Evolutionary conservation across 2,329 filamentous ascomycete species (phyloP), one percentile per base, ranked within the genome.

Genomic region (Hypoxylon sp.): DNA sequence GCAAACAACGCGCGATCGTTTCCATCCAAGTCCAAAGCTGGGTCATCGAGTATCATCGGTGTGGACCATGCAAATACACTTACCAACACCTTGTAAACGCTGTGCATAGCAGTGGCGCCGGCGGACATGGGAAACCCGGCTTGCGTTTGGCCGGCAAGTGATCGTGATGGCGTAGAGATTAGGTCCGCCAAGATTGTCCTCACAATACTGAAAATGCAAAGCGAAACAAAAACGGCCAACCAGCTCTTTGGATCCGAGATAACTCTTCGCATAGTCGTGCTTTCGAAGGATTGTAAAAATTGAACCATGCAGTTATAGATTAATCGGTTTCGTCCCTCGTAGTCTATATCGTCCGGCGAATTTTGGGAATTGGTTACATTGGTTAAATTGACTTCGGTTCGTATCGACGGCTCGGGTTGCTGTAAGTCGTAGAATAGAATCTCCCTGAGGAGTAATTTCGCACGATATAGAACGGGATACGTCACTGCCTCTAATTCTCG

Each of bases 201-300:
- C 19, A 85, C 81, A 28, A 86, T 79, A 73, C 86, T 88, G 72
- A 89, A 87, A n/a, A 89, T 84, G 74, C 86, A 88, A 17, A 89
- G 75, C 11, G 87, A 84, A 53, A 86, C 79, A 65, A 88, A 87
- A 3, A 83, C 75, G 1, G 86, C 84, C 14, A 87, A 74, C 82
- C 85, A 87, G 60, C 80, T 80, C 68, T 80, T 82, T 7, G 81
- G 78, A 23, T 80, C 79, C 21, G 81, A 74, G 4, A 78, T 75
- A n/a, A 77, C 76, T 32, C 77, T 77, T 23, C 80, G 78, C 61
- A 82, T 75, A 1, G 82, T 80, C 17, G 79, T 79, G 3, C 76
- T 77, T 68, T 89, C 87, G 57, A 89, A 84, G 0, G 84, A 82
- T 66, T 85, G 82, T 21, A 89, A 75, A 63, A 87, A 88, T 51